These are phyloP conservation scores for Lentinula sp. DNA, from an alignment of 768 basidiomycete species.

Conservation along the genomic window DNA sequence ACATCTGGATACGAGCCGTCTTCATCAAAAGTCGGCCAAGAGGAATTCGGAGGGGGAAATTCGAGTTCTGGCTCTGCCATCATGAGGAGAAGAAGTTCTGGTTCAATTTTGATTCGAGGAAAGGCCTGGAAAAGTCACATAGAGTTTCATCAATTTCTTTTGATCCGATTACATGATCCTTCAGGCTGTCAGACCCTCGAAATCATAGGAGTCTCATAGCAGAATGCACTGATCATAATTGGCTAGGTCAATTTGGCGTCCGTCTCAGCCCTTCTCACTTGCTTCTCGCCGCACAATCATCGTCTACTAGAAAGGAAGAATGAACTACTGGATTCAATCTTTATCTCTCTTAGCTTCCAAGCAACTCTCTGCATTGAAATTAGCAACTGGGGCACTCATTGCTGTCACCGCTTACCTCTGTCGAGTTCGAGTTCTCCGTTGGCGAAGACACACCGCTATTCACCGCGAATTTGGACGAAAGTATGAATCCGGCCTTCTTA, in stretches of 20 bases:
- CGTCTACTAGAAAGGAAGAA: background rate
- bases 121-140: background rate
- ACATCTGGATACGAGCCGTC: conserved; percentile 29
- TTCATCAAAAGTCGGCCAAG: background rate
- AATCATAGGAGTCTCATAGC: too few species aligned
- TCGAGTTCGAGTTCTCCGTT: conserved; percentile 32
- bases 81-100: background rate
- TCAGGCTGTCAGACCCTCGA: too few species aligned
- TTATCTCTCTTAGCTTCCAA: background rate
- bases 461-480: conserved; percentile 33
- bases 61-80: conserved; percentile 4
- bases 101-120: background rate
- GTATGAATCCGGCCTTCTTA: conserved; percentile 24
- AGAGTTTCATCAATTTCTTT: background rate
- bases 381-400: background rate
- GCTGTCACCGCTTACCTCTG: conserved; percentile 10
- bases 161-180: background rate
- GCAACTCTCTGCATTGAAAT: background rate
- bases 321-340: background rate
- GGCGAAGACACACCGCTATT: conserved; percentile 34
- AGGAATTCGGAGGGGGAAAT: background rate
- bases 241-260: too few species aligned
- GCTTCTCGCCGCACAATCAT: background rate
- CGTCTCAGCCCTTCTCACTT: background rate
- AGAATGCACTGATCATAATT: too few species aligned